These are phyloP conservation scores for Phytophthora boehmeriae DNA, from an alignment of 352 stramenopile species.

Conservation along the genomic window DNA sequence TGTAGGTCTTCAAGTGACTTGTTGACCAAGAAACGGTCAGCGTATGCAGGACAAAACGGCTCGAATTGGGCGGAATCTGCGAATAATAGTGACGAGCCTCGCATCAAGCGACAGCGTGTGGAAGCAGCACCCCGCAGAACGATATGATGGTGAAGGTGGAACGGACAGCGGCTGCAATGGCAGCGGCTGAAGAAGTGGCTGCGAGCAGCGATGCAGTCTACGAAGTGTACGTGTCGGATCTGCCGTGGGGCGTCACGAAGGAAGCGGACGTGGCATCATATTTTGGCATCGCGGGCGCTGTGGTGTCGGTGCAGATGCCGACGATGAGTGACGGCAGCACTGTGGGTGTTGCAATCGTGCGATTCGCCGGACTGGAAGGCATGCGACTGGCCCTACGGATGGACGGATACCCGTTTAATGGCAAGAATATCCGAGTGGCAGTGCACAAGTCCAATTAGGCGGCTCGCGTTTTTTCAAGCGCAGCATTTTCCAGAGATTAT, in stretches of 20 bases:
- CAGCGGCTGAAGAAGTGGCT: slow-evolving; percentile 15
- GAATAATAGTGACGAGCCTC: slow-evolving; percentile 30
- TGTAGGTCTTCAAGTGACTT: slow-evolving; percentile 46
- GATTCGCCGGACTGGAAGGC: slow-evolving; percentile 54
- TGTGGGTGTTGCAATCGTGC: slow-evolving; percentile 68
- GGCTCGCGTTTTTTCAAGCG: not conserved
- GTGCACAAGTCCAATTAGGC: slow-evolving; percentile 42
- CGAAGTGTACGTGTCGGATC: slow-evolving; percentile 71
- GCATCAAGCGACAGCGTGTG: slow-evolving; percentile 40
- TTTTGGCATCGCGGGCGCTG: slow-evolving; percentile 57
- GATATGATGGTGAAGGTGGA: slow-evolving; percentile 61
- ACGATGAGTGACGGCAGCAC: slow-evolving; percentile 76
- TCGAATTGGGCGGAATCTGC: not conserved
- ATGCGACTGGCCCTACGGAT: slow-evolving; percentile 63
- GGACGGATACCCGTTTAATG: slow-evolving; percentile 73
- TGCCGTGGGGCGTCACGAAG: slow-evolving; percentile 56
- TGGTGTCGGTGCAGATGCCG: slow-evolving; percentile 68
- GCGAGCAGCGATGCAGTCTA: slow-evolving; percentile 20
- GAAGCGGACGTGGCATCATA: slow-evolving; percentile 64
- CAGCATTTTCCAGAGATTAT: not conserved
- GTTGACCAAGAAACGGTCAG: slow-evolving; percentile 39
- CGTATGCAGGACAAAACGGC: slow-evolving; percentile 16
- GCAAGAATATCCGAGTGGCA: slow-evolving; percentile 66
- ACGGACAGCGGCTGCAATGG: slow-evolving; percentile 30
- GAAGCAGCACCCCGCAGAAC: slow-evolving; percentile 21